Percentiles rank a stretch among this genome's conserved stretches.
Evolutionary conservation across 2,329 filamentous ascomycete species (phyloP).

Genomic region (Colletotrichum tropicicola): DNA sequence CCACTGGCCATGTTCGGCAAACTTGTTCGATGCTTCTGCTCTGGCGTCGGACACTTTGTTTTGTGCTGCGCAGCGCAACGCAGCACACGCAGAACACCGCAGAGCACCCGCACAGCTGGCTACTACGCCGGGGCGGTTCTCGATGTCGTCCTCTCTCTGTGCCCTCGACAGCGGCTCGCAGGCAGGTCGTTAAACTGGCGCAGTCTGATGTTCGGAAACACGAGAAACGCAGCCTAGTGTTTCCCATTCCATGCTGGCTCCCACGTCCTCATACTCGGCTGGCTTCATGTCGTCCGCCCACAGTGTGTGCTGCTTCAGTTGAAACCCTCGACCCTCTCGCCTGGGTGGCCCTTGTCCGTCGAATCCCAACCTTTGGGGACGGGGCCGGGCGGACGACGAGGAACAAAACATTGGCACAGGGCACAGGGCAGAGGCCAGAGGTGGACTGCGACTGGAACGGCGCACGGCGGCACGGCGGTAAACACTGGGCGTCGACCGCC

Average conservation of each 20-base stretch:
- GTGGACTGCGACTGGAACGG: background rate
- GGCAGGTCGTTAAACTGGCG: slow-evolving; percentile 14
- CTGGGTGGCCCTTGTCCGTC: slow-evolving; percentile 13
- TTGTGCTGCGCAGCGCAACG: background rate
- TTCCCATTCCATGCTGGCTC: slow-evolving; percentile 22
- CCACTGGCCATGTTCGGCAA: slow-evolving; percentile 14
- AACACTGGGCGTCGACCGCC: background rate
- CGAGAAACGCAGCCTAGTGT: slow-evolving; percentile 29
- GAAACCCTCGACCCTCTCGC: slow-evolving; percentile 25
- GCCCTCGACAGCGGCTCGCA: background rate
- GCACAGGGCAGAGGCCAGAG: background rate
- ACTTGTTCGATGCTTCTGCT: slow-evolving; percentile 17
- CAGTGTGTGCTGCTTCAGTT: slow-evolving; percentile 24
- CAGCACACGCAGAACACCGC: background rate
- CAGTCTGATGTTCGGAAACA: slow-evolving; percentile 28
- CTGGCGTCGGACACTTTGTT: background rate
- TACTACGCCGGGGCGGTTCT: background rate
- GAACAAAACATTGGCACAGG: slow-evolving; percentile 10
- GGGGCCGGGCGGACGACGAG: background rate
- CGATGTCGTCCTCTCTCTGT: background rate
- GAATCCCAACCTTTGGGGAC: slow-evolving; percentile 26
- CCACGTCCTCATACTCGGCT: slow-evolving; percentile 22
- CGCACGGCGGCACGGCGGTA: background rate
- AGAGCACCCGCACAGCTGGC: background rate
- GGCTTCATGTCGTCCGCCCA: slow-evolving; percentile 25